Evolutionary conservation across 441 rosid genomes (phyloP).

Genomic region (Adansonia madagascariensis): DNA sequence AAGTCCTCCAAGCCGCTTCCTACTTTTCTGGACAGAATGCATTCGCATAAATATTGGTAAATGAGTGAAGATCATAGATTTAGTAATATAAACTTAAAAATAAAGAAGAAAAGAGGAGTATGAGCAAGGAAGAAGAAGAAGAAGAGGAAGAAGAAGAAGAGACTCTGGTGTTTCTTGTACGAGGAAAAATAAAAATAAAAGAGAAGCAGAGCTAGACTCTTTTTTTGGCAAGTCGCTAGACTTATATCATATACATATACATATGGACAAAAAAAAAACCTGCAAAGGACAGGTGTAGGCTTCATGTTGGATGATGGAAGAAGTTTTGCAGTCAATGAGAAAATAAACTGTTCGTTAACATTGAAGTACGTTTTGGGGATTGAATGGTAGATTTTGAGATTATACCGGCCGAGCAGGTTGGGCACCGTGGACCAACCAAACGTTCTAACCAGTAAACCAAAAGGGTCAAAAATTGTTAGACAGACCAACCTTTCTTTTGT

Average conservation of each 20-base stretch:
- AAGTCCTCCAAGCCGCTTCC: background rate
- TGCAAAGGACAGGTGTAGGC: constrained; percentile 11
- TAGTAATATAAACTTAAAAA: background rate
- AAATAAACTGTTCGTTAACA: background rate
- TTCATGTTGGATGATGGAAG: no score
- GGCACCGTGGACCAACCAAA: background rate
- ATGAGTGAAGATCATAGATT: background rate
- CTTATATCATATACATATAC: no score
- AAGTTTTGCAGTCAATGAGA: background rate
- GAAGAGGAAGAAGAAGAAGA: no score
- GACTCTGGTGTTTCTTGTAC: background rate
- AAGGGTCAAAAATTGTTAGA: background rate
- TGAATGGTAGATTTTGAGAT: constrained; percentile 14
- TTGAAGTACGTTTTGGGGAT: background rate
- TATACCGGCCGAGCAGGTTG: constrained; percentile 3
- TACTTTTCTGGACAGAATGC: background rate
- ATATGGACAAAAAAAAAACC: background rate
- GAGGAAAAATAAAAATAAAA: background rate
- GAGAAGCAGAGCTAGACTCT: background rate
- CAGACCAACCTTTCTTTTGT: constrained; percentile 10
- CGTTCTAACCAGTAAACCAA: background rate
- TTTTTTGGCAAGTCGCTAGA: no score
- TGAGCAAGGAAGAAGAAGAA: background rate
- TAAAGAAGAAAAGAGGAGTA: background rate
- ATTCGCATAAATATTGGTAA: background rate